phyloP scores from a whole-genome alignment of 352 stramenopile species.

The Peronosclerospora sorghi region DNA sequence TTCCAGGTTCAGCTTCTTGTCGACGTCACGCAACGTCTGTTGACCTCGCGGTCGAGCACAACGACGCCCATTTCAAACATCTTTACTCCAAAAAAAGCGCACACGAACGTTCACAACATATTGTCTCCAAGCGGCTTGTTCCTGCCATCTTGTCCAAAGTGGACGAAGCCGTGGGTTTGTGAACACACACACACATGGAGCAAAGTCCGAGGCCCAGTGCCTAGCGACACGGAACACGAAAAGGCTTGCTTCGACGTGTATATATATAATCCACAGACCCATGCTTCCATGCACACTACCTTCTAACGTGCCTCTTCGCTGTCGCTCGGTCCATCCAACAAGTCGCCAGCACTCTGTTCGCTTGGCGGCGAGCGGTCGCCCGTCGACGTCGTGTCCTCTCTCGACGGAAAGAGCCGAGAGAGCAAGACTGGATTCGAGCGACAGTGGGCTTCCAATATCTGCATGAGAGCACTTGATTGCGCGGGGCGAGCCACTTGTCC shows the following conservation, averaged over 20 bases:
- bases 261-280: background rate
- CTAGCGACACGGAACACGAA: no score
- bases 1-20: conserved; percentile 41
- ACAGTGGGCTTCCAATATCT: conserved; percentile 50
- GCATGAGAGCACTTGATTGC: conserved; percentile 26
- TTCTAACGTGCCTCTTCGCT: conserved; percentile 14
- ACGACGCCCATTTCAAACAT: conserved; percentile 64
- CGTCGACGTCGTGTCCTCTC: conserved; percentile 29
- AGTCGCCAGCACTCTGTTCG: conserved; percentile 12
- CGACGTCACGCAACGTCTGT: conserved; percentile 58
- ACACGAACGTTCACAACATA: conserved; percentile 62
- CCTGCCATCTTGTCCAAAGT: conserved; percentile 61
- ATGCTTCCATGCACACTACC: conserved; percentile 1
- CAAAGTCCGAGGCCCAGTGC: conserved; percentile 12
- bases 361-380: conserved; percentile 12
- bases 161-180: conserved; percentile 32
- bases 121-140: no score
- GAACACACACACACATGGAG: conserved; percentile 22
- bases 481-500: background rate
- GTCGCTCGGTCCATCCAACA: conserved; percentile 15
- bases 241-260: background rate
- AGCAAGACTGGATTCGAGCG: conserved; percentile 27
- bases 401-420: conserved; percentile 42
- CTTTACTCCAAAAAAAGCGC: conserved; percentile 52
- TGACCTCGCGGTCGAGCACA: conserved; percentile 64